These are phyloP conservation scores for Mortierella sp. DNA, from an alignment of 371 early-diverging fungal species.

Conservation along the genomic window DNA sequence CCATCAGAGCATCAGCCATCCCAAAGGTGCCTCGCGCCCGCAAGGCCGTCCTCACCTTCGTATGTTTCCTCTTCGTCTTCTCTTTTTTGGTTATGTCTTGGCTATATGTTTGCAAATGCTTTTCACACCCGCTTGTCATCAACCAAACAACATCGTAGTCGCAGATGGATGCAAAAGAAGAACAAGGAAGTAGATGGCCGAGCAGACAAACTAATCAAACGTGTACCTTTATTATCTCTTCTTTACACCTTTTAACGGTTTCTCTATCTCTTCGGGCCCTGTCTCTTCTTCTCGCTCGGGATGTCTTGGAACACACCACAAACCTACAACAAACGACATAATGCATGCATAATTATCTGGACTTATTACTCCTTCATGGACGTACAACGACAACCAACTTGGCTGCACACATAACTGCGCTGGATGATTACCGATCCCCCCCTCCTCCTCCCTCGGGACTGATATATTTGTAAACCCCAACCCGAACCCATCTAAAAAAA, in stretches of 20 bases:
- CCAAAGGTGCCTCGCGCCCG: slow-evolving; percentile 50
- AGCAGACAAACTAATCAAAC: neutral
- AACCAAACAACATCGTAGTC: neutral
- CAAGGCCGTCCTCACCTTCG: slow-evolving; percentile 57
- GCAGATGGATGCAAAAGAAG: neutral
- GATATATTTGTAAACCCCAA: slow-evolving; percentile 26
- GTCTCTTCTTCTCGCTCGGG: slow-evolving; percentile 5
- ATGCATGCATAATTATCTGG: neutral
- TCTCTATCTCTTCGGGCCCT: neutral
- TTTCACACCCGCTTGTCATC: neutral
- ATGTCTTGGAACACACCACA: neutral
- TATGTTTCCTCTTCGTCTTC: slow-evolving; percentile 20
- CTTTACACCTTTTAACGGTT: neutral
- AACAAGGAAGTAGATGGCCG: neutral
- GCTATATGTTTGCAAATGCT: neutral
- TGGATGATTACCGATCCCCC: neutral
- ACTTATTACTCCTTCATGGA: neutral
- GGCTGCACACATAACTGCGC: neutral
- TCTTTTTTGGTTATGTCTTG: neutral
- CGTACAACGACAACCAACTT: neutral
- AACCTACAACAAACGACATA: neutral
- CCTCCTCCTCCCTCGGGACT: slow-evolving; percentile 18
- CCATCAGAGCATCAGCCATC: slow-evolving; percentile 39
- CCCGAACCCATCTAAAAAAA: slow-evolving; percentile 15
- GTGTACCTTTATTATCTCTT: neutral